phyloP scores from a whole-genome alignment of 768 basidiomycete genomes.

The Trametes cubensis region DNA sequence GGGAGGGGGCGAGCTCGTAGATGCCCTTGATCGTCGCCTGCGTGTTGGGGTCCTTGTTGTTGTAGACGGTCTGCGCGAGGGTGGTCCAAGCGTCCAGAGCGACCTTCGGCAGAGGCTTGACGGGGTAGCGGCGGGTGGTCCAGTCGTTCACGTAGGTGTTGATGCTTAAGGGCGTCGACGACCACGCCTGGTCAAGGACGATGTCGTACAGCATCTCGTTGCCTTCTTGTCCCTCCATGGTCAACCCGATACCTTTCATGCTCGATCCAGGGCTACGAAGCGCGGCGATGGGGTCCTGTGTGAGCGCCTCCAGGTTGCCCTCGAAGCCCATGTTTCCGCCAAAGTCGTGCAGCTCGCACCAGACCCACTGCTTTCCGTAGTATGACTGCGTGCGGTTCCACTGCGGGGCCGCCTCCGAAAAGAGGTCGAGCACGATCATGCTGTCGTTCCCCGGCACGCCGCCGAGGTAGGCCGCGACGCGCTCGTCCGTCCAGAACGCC shows the following conservation, averaged over 20 bases:
- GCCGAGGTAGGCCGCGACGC: slow-evolving; percentile 42
- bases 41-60: slow-evolving; percentile 36
- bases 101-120: slow-evolving; percentile 30
- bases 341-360: slow-evolving; percentile 45
- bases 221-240: slow-evolving; percentile 46
- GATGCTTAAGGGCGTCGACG: slow-evolving; percentile 36
- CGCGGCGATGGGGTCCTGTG: slow-evolving; percentile 37
- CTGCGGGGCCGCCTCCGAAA: slow-evolving; percentile 43
- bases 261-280: slow-evolving; percentile 35
- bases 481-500: slow-evolving; percentile 44
- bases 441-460: slow-evolving; percentile 41
- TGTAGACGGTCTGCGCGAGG: slow-evolving; percentile 43
- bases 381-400: slow-evolving; percentile 45
- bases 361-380: slow-evolving; percentile 45
- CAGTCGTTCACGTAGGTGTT: slow-evolving; percentile 38
- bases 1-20: slow-evolving; percentile 40
- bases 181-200: slow-evolving; percentile 47
- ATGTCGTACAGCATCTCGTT: slow-evolving; percentile 48
- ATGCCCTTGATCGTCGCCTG: slow-evolving; percentile 43
- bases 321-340: slow-evolving; percentile 44
- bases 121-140: slow-evolving; percentile 40
- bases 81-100: slow-evolving; percentile 40
- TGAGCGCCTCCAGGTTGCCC: slow-evolving; percentile 41
- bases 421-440: slow-evolving; percentile 47
- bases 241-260: slow-evolving; percentile 44